A percentile compares a stretch with the other conserved stretches of the same genome.
These are phyloP conservation scores for Gelatoporia subvermispora DNA, from an alignment of 768 basidiomycete genomes.

Conservation along the genomic window DNA sequence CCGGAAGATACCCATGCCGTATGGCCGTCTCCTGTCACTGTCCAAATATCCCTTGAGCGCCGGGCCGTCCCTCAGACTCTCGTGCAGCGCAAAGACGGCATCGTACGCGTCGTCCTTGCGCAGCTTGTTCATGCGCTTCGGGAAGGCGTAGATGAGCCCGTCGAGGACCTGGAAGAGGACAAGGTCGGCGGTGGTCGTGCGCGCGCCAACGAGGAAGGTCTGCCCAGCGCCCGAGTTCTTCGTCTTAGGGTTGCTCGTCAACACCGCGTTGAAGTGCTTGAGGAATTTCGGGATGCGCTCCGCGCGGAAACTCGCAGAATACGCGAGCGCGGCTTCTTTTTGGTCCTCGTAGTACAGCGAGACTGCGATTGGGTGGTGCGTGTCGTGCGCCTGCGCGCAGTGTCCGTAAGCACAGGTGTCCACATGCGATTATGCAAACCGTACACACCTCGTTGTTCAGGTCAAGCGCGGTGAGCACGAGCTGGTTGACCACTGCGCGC, in stretches of 20 bases:
- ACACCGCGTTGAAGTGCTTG: conserved; percentile 30
- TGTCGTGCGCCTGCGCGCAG: conserved; percentile 18
- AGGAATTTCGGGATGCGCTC: conserved; percentile 38
- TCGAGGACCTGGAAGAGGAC: conserved; percentile 31
- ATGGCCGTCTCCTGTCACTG: conserved; percentile 27
- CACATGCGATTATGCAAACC: neutral
- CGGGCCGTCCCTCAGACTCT: conserved; percentile 26
- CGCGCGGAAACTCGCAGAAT: conserved; percentile 31
- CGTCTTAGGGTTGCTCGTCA: conserved; percentile 21
- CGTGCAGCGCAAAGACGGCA: conserved; percentile 27
- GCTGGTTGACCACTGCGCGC: conserved; percentile 30
- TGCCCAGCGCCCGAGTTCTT: conserved; percentile 2
- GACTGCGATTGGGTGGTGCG: conserved; percentile 33
- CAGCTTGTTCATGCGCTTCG: conserved; percentile 25
- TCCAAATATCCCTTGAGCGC: conserved; percentile 31
- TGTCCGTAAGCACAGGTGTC: neutral
- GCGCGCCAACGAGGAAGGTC: conserved; percentile 26
- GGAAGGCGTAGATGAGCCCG: conserved; percentile 33
- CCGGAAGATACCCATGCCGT: conserved; percentile 31
- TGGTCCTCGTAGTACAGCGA: conserved; percentile 38
- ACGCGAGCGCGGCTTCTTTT: conserved; percentile 29
- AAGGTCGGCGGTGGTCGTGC: conserved; percentile 38
- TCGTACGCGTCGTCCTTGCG: conserved; percentile 20
- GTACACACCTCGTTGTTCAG: conserved; percentile 27
- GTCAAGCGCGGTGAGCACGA: conserved; percentile 34